Percentiles rank a stretch among this genome's conserved stretches.
Conservation (phyloP, 495 filamentous ascomycete species). For the Letharia columbiana region DNA sequence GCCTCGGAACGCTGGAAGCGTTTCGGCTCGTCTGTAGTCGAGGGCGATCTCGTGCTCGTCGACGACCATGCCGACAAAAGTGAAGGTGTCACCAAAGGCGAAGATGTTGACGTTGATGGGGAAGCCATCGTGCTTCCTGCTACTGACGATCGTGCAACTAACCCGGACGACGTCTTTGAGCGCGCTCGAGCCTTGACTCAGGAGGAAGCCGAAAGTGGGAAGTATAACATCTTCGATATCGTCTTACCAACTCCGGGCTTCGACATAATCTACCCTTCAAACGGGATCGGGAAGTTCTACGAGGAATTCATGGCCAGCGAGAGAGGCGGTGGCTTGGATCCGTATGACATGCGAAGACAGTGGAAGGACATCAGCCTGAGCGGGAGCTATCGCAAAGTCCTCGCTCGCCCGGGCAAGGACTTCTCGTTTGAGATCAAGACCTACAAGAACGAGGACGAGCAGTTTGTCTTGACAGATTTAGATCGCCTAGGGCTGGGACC, state of each 20-base stretch:
- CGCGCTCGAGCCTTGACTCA: conserved; percentile 68
- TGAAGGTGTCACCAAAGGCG: conserved; percentile 25
- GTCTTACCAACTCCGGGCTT: conserved; percentile 93
- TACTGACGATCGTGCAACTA: conserved; percentile 45
- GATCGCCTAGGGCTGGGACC: conserved; percentile 40
- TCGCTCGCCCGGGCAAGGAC: conserved; percentile 51
- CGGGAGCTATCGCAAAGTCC: conserved; percentile 76
- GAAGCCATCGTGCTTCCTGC: conserved; percentile 56
- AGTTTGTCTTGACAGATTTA: conserved; percentile 79
- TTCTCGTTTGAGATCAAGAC: conserved; percentile 58
- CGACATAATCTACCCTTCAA: conserved; percentile 77
- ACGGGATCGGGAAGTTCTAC: conserved; percentile 76
- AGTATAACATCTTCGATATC: conserved; percentile 77
- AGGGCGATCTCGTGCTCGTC: conserved; percentile 78
- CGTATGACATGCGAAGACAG: conserved; percentile 74
- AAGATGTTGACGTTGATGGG: conserved; percentile 55
- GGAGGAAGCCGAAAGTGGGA: conserved; percentile 69
- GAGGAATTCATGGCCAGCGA: conserved; percentile 70
- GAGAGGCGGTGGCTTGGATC: conserved; percentile 68
- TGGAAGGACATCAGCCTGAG: conserved; percentile 84
- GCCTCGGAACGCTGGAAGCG: conserved; percentile 68
- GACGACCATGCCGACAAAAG: conserved; percentile 44
- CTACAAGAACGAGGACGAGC: conserved; percentile 64
- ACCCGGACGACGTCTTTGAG: conserved; percentile 53
- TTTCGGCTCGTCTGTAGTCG: conserved; percentile 61